These are phyloP conservation scores for Mrakiaceae sp. DNA, from an alignment of 1,284 basidiomycete genomes.

Conservation along the genomic window DNA sequence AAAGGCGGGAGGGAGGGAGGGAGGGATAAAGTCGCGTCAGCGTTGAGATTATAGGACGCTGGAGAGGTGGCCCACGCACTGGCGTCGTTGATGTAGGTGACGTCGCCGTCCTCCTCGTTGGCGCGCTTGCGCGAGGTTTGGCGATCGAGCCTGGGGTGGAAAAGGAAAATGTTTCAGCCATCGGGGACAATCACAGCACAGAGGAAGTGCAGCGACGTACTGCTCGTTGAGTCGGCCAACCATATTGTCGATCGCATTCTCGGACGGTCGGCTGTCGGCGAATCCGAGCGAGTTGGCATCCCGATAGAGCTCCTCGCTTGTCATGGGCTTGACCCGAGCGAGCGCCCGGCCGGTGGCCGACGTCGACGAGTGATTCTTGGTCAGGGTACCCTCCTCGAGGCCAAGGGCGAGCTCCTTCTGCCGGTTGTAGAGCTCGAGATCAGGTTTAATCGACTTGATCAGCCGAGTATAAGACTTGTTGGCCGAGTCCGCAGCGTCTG, in stretches of 20 bases:
- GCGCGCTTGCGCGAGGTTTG: constrained; percentile 70
- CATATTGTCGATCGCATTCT: constrained; percentile 88
- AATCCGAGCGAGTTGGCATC: constrained; percentile 83
- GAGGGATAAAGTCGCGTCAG: too few species aligned
- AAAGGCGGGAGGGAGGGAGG: too few species aligned
- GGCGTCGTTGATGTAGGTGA: constrained; percentile 98
- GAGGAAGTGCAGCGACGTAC: constrained; percentile 43
- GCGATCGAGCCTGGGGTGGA: constrained; percentile 56
- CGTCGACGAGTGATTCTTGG: constrained; percentile 25
- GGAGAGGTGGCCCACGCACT: constrained; percentile 29
- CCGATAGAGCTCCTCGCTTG: constrained; percentile 66
- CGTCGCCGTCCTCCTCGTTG: constrained; percentile 86
- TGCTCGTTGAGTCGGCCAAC: constrained; percentile 86
- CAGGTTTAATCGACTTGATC: constrained; percentile 71
- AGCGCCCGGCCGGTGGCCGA: constrained; percentile 21
- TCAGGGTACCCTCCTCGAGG: constrained; percentile 50
- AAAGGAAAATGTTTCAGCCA: neutral
- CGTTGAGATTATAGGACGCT: too few species aligned
- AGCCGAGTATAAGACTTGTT: constrained; percentile 84
- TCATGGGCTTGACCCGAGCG: constrained; percentile 34
- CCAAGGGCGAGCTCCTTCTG: constrained; percentile 78
- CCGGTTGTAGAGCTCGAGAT: constrained; percentile 68
- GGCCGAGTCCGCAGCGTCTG: constrained; percentile 82
- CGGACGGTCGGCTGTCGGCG: constrained; percentile 83
- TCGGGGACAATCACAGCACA: neutral